Base-by-base conservation (phyloP, 2,329 filamentous ascomycete genomes). In the Tolypocladium paradoxum region DNA sequence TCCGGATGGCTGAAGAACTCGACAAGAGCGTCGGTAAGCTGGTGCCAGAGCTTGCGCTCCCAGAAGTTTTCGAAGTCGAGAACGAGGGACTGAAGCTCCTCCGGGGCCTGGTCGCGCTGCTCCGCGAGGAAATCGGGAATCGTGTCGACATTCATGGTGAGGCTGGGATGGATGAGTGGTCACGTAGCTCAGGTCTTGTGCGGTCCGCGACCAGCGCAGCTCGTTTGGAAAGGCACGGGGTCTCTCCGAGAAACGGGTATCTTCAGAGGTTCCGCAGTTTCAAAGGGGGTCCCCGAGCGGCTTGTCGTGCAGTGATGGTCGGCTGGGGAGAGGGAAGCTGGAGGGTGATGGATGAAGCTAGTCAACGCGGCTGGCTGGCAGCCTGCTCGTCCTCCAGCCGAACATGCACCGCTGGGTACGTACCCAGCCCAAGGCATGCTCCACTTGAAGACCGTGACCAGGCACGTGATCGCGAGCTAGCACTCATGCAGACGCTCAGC, bases 31-130 rank as follows among this genome's bases (percentile, higher is more conserved):
- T 96, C 87, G 36, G 93, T 99, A 61, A 99, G 86, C 74, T 99
- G 91, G 76, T 99, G 93, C 93, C 93, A 99, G 73, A 99, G 81
- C 76, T 96, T 96, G 65, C 92, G 85, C 77, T 99, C 93, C 93
- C 93, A 99, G 67, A 84, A 88, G 69, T 95, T 90, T 76, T 99
- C 93, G 61, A 99, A 96, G 64, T 86, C 83, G 63, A 99, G 81
- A 70, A 96, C 88, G 65, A 88, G 83, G 64, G 86, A 81, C 73
- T 96, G 91, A 51, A 95, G 82, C 69, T 95, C 88, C 62, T 90
- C 88, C 51, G 90, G 88, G 64, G 90, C 88, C 68, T 84, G 77
- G 67, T 96, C 90, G 68, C 90, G 87, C 81, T 95, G 88, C 63
- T 95, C 87, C 56, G 84, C 83, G 59, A 99, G 87, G 74, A 97